A percentile compares a stretch with the other conserved stretches of the same genome.
phyloP scores from a whole-genome alignment of 768 basidiomycete genomes.

The Boletellus sp. region DNA sequence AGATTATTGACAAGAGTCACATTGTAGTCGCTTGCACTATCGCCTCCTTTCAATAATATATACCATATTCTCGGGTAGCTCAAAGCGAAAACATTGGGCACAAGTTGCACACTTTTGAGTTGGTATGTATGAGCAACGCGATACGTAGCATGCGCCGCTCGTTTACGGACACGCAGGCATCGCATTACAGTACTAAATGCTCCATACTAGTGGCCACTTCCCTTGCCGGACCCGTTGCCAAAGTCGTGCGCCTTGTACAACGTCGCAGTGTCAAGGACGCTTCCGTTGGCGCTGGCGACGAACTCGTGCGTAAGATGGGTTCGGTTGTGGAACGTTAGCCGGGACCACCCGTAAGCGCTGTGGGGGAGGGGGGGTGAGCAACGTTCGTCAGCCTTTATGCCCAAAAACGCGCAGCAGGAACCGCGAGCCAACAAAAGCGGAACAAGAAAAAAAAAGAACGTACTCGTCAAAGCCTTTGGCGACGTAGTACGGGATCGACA shows the following conservation, averaged over 20 bases:
- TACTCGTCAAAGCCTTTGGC: slow-evolving; percentile 12
- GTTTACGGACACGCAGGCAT: too few relatives aligned
- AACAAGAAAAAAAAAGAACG: not conserved
- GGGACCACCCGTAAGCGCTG: slow-evolving; percentile 27
- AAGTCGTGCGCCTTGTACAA: slow-evolving; percentile 25
- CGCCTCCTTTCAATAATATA: slow-evolving; percentile 2
- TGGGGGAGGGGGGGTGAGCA: too few relatives aligned
- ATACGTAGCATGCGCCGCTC: too few relatives aligned
- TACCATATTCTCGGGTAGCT: not conserved
- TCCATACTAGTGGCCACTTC: not conserved
- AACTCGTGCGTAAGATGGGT: slow-evolving; percentile 31
- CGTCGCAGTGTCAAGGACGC: slow-evolving; percentile 20
- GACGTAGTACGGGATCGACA: not conserved
- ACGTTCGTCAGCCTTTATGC: too few relatives aligned
- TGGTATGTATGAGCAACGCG: slow-evolving; percentile 20
- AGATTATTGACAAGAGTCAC: slow-evolving; percentile 1
- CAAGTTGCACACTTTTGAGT: not conserved
- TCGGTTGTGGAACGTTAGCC: slow-evolving; percentile 28
- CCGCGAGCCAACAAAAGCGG: too few relatives aligned
- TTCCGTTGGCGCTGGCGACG: slow-evolving; percentile 28
- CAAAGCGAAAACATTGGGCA: too few relatives aligned
- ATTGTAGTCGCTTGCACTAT: not conserved
- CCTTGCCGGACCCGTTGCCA: not conserved
- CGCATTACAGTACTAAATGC: too few relatives aligned
- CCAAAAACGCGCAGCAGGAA: not conserved